A percentile compares a stretch with the other conserved stretches of the same genome.
phyloP scores from a whole-genome alignment of 75 land plant species.

The Chamaecyparis obtusa region DNA sequence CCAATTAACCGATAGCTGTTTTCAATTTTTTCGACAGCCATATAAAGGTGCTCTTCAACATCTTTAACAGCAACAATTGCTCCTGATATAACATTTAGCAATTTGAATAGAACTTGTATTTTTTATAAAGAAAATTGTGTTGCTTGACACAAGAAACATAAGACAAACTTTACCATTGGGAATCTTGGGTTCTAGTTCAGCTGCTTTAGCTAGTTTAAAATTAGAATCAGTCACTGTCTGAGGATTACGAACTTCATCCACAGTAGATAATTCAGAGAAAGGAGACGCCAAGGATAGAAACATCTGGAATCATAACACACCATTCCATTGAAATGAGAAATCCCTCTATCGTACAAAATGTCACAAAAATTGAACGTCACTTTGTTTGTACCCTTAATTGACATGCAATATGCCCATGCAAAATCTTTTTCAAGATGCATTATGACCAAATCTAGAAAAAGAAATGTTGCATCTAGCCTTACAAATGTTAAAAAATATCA shows the following conservation, averaged over 20 bases:
- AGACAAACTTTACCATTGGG: slow-evolving; percentile 64
- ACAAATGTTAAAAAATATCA: too few species aligned
- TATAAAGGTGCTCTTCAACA: slow-evolving; percentile 80
- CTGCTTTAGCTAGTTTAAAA: slow-evolving; percentile 14
- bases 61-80: slow-evolving; percentile 90
- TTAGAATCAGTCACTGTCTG: background rate
- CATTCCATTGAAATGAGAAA: too few species aligned
- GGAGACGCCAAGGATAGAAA: slow-evolving; percentile 41
- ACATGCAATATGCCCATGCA: too few species aligned
- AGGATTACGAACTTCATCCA: slow-evolving; percentile 2
- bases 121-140: background rate
- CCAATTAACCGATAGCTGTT: slow-evolving; percentile 54
- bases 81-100: slow-evolving; percentile 33
- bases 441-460: too few species aligned
- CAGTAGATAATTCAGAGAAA: slow-evolving; percentile 27
- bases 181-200: slow-evolving; percentile 23
- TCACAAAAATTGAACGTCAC: too few species aligned
- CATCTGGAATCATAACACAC: slow-evolving; percentile 32
- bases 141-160: background rate
- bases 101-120: background rate
- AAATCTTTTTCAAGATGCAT: too few species aligned
- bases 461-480: too few species aligned
- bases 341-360: too few species aligned
- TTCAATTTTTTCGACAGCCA: slow-evolving; percentile 59
- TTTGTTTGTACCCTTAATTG: too few species aligned